These are phyloP conservation scores for Solanum clarkiae DNA, from an alignment of 257 asterid genomes.

Conservation along the genomic window DNA sequence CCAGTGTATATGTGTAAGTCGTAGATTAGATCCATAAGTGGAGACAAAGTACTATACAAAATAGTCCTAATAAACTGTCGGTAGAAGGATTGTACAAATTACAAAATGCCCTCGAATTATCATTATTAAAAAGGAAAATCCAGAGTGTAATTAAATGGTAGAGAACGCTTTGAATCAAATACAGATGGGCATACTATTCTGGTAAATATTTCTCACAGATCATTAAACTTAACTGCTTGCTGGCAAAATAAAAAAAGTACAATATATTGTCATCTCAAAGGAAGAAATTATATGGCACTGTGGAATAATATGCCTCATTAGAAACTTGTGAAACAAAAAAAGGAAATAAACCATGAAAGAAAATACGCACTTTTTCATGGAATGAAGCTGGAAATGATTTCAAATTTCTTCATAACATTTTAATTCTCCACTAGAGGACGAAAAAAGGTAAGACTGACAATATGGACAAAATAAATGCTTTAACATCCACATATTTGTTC, in stretches of 20 bases:
- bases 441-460: not conserved
- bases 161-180: not conserved
- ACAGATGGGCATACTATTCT: not conserved
- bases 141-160: not conserved
- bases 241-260: not conserved
- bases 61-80: not conserved
- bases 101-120: not conserved
- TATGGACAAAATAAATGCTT: not conserved
- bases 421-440: not conserved
- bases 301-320: not conserved
- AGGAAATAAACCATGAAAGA: not conserved
- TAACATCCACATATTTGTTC: not conserved
- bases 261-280: not conserved
- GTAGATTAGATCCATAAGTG: not conserved
- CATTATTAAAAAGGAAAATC: not conserved
- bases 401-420: not conserved
- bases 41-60: not conserved
- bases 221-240: not conserved
- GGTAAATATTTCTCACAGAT: not conserved
- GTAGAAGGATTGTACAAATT: too few species aligned
- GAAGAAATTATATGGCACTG: not conserved
- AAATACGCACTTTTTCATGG: not conserved
- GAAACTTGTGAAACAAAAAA: too few species aligned
- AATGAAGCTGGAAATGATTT: not conserved
- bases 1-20: not conserved